Evolutionary conservation across 164 flowering plant genomes (phyloP), one percentile per base, ranked within the genome.

Genomic region (Protea cynaroides): DNA sequence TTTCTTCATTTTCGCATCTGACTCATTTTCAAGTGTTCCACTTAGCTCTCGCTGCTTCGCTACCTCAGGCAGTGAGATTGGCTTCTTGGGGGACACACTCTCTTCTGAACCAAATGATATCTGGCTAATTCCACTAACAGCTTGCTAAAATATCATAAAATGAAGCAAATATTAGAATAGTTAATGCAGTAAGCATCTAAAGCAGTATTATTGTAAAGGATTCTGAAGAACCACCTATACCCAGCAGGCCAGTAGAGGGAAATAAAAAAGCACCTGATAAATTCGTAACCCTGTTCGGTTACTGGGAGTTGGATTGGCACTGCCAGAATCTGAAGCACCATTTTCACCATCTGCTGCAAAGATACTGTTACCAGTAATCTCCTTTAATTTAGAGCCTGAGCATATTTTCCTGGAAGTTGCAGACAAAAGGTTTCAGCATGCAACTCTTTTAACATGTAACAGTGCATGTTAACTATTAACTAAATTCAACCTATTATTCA

Each of bases 11-110:
- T 58, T 86, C 18, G 72, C 74, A 4, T 91, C 96, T 0, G 82
- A 34, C 40, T 88, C 96, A 68, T 78, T 84, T 58, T 89, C 90
- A 19, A 88, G 70, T 24, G 80, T 88, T 47, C 99, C 99, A 75
- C 92, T 86, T 43, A 94, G 84, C 70, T 94, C 99, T 13, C 93
- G 86, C 78, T 94, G 97, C 81, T 94, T 94, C 19, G 96, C 98
- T 52, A 86, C 96, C 79, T 88, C 98, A 53, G 95, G 72, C 12
- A 86, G 18, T 54, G 92, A 65, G 10, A 80, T 65, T 25, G 99
- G 96, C 77, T 85, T 91, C 79, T 85, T 91, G 23, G 90, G 90
- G 61, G 83, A 81, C 50, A 93, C 75, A 46, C 81, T 74, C 72
- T 78, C 97, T 66, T 88, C 97, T 51, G 77, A 81, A 60, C 84